These are phyloP conservation scores for Neofusicoccum umdonicola DNA, from an alignment of 2,329 filamentous ascomycete genomes.

Conservation along the genomic window DNA sequence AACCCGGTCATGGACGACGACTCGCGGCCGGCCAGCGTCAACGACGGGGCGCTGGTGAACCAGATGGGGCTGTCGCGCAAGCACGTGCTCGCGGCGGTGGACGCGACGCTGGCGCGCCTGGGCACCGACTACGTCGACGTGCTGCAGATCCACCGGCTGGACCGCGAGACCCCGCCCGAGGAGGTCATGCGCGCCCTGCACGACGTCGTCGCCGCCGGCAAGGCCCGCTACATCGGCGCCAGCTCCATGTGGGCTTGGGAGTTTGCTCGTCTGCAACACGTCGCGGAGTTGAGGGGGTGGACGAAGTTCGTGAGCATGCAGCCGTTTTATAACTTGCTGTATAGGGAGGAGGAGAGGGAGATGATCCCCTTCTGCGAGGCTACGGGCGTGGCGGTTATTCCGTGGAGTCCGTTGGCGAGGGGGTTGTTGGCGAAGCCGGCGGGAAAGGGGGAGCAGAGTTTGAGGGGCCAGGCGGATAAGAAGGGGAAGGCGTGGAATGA, in stretches of 20 bases:
- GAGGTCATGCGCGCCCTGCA: slow-evolving; percentile 63
- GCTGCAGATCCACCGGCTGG: slow-evolving; percentile 61
- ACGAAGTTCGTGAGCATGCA: slow-evolving; percentile 48
- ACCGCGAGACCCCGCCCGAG: slow-evolving; percentile 53
- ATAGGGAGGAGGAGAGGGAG: slow-evolving; percentile 37
- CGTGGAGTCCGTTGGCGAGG: slow-evolving; percentile 28
- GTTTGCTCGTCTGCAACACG: slow-evolving; percentile 45
- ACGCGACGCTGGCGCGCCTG: slow-evolving; percentile 40
- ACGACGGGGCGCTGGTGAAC: slow-evolving; percentile 32
- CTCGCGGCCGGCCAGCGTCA: slow-evolving; percentile 7
- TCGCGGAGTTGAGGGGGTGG: slow-evolving; percentile 43
- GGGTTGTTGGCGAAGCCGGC: slow-evolving; percentile 40
- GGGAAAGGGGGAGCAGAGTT: slow-evolving; percentile 25
- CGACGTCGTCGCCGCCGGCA: slow-evolving; percentile 43
- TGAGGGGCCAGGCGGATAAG: slow-evolving; percentile 37
- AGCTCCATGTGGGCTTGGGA: slow-evolving; percentile 46
- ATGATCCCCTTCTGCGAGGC: slow-evolving; percentile 24
- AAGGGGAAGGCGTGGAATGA: slow-evolving; percentile 22
- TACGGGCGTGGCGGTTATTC: slow-evolving; percentile 27
- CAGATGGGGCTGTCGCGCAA: slow-evolving; percentile 36
- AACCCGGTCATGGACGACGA: slow-evolving; percentile 18
- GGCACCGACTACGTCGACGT: slow-evolving; percentile 60
- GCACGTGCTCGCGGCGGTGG: slow-evolving; percentile 41
- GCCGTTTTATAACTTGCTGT: not conserved
- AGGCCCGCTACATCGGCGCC: slow-evolving; percentile 28